phyloP scores from a whole-genome alignment of 2,329 filamentous ascomycete genomes.

The Xenosphaeropsis pyriputrescens region DNA sequence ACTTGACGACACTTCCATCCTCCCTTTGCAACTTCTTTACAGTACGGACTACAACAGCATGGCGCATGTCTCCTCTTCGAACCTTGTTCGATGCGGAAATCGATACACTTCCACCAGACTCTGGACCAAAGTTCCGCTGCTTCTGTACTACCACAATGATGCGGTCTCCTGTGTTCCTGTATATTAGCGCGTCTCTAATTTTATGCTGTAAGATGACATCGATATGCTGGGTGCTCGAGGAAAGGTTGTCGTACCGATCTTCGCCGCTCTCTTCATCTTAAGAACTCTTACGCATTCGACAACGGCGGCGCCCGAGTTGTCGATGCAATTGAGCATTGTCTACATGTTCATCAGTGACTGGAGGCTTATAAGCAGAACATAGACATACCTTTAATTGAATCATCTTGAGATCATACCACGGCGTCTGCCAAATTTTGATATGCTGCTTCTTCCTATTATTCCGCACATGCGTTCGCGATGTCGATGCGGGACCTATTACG shows the following conservation, averaged over 20 bases:
- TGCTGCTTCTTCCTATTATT: too few relatives aligned
- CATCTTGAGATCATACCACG: conserved; percentile 41
- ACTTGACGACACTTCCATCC: conserved; percentile 81
- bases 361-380: neutral
- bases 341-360: conserved; percentile 20
- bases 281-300: conserved; percentile 93
- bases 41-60: conserved; percentile 89
- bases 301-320: conserved; percentile 90
- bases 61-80: conserved; percentile 87
- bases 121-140: conserved; percentile 63
- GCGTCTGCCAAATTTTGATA: neutral
- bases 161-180: conserved; percentile 56
- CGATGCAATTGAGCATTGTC: conserved; percentile 98
- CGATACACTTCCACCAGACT: conserved; percentile 57
- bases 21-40: conserved; percentile 73
- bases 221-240: neutral
- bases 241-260: conserved; percentile 53
- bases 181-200: too few relatives aligned
- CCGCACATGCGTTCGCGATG: too few relatives aligned
- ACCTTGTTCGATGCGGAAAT: conserved; percentile 78
- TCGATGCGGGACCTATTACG: too few relatives aligned
- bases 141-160: conserved; percentile 98
- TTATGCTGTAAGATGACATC: neutral
- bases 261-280: conserved; percentile 76
- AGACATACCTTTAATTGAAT: conserved; percentile 72